Evolutionary conservation across 495 filamentous ascomycete genomes (phyloP).

Genomic region (Neurospora tetraspora): DNA sequence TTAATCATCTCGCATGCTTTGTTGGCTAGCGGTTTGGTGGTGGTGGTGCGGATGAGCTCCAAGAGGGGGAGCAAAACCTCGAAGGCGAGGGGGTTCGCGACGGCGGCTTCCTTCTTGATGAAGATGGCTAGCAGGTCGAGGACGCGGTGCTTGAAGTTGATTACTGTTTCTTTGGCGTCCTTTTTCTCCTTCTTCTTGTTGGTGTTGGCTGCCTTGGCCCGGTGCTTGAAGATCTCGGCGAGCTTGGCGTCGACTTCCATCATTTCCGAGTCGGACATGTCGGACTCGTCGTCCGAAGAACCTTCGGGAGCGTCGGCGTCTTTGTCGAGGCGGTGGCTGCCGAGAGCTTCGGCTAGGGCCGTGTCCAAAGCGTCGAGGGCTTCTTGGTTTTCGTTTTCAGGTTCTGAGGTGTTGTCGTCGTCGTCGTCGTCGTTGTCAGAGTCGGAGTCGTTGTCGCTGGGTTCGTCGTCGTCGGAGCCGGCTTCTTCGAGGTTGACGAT

Average conservation of each 20-base stretch:
- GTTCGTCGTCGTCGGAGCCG: conserved; percentile 36
- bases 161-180: conserved; percentile 77
- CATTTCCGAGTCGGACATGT: conserved; percentile 96
- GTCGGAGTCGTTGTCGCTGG: conserved; percentile 24
- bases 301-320: conserved; percentile 32
- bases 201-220: conserved; percentile 35
- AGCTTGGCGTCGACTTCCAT: conserved; percentile 75
- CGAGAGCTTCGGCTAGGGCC: conserved; percentile 65
- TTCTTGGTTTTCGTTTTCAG: conserved; percentile 39
- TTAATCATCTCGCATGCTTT: conserved; percentile 61
- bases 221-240: conserved; percentile 71
- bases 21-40: conserved; percentile 59
- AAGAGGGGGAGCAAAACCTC: conserved; percentile 55
- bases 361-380: conserved; percentile 57
- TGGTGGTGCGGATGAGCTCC: conserved; percentile 40
- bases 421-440: conserved; percentile 23
- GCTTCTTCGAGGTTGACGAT: conserved; percentile 32
- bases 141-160: conserved; percentile 91
- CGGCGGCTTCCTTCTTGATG: conserved; percentile 63
- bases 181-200: conserved; percentile 69
- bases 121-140: conserved; percentile 82
- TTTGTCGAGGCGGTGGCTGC: conserved; percentile 47
- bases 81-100: conserved; percentile 52
- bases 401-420: conserved; percentile 3
- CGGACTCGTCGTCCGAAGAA: conserved; percentile 53